These are phyloP conservation scores for Erodium maritimum DNA, from an alignment of 345 rosid species.

Conservation along the genomic window DNA sequence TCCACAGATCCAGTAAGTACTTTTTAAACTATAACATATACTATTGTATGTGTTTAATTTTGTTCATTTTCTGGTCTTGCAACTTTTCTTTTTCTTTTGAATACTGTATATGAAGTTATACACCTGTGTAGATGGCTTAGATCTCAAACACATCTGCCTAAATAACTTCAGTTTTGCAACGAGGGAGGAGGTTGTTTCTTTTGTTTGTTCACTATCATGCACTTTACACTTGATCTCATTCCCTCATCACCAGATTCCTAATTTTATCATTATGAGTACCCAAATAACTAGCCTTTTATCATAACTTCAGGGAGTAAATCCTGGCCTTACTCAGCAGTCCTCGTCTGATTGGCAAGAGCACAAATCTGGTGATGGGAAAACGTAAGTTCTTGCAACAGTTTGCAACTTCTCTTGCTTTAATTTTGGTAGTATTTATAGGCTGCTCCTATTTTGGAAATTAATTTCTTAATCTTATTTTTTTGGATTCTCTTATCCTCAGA, in stretches of 20 bases:
- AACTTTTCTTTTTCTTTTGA: neutral
- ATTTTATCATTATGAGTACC: neutral
- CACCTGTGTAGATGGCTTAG: neutral
- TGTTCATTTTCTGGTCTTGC: neutral
- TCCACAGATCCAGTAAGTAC: conserved; percentile 47
- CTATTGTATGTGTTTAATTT: neutral
- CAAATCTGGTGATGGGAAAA: conserved; percentile 74
- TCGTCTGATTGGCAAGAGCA: conserved; percentile 95
- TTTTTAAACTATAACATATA: too few species aligned
- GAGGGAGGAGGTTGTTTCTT: neutral
- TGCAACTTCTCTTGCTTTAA: neutral
- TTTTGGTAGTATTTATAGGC: neutral
- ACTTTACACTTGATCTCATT: too few species aligned
- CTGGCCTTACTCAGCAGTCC: conserved; percentile 34
- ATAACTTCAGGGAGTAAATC: conserved; percentile 24
- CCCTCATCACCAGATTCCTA: neutral
- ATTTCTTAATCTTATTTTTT: neutral
- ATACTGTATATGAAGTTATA: too few species aligned
- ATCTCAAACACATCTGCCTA: neutral
- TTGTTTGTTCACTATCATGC: neutral
- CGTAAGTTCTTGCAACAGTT: conserved; percentile 31
- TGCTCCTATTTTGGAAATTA: neutral
- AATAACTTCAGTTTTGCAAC: neutral
- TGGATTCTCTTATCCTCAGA: conserved; percentile 27
- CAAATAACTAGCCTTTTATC: neutral